A percentile compares a stretch with the other conserved stretches of the same genome.
phyloP scores from a whole-genome alignment of 2,329 filamentous ascomycete species.

The Colletotrichum sp. region DNA sequence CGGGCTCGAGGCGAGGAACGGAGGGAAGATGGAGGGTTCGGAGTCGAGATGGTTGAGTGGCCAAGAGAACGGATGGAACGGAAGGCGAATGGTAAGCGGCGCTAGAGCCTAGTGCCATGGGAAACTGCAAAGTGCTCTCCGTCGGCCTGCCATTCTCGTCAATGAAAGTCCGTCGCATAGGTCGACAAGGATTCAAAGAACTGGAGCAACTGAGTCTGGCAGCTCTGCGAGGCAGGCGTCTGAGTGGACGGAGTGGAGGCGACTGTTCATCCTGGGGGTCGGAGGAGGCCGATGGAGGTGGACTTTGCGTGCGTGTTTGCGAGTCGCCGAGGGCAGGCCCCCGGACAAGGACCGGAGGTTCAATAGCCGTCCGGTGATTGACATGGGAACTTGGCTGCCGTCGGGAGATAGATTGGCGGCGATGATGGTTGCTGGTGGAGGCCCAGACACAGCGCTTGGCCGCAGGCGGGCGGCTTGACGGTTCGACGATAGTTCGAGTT shows the following conservation, averaged over 20 bases:
- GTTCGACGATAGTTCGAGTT: background rate
- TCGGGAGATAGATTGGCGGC: background rate
- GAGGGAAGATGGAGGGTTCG: background rate
- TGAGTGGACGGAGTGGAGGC: background rate
- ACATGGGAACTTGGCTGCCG: background rate
- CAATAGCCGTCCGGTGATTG: background rate
- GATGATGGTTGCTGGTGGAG: background rate
- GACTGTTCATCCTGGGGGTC: background rate
- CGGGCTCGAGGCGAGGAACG: background rate
- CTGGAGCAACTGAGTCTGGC: background rate
- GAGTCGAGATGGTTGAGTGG: background rate
- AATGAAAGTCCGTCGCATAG: background rate
- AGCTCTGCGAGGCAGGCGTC: background rate
- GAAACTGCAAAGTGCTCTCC: background rate
- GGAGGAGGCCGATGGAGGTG: background rate
- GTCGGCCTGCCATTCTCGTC: slow-evolving; percentile 8
- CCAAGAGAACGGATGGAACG: slow-evolving; percentile 3
- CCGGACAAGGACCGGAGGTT: background rate
- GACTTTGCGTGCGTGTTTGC: background rate
- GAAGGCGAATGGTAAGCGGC: background rate
- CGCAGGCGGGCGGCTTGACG: background rate
- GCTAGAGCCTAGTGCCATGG: slow-evolving; percentile 1
- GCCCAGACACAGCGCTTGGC: background rate
- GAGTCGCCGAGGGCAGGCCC: background rate
- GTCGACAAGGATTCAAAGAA: background rate